A percentile compares a stretch with the other conserved stretches of the same genome.
Evolutionary conservation across 202 grass and related monocot species (phyloP).

Genomic region (Eragrostis tef): DNA sequence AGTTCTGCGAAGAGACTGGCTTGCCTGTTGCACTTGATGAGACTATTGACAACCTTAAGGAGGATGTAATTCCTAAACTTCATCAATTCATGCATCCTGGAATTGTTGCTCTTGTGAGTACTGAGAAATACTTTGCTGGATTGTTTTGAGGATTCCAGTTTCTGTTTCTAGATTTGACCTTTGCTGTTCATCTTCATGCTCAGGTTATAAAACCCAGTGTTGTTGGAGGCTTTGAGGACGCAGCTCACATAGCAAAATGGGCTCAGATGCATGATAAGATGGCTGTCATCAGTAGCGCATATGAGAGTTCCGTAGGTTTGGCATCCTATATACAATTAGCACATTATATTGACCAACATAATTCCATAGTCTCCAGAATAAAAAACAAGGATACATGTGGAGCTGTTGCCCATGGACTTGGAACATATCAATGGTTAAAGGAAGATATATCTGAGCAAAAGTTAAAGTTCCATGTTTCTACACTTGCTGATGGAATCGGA

Average conservation of each 20-base stretch:
- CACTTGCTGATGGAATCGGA: conserved; percentile 57
- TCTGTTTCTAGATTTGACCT: conserved; percentile 49
- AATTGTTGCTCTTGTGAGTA: conserved; percentile 92
- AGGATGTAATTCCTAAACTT: conserved; percentile 63
- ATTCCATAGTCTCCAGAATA: conserved; percentile 60
- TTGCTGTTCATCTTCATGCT: conserved; percentile 40
- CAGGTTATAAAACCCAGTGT: conserved; percentile 97
- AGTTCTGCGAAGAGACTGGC: conserved; percentile 77
- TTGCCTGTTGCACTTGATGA: conserved; percentile 92
- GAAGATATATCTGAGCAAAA: conserved; percentile 82
- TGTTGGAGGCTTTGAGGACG: conserved; percentile 87
- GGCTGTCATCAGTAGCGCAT: conserved; percentile 84
- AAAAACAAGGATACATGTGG: conserved; percentile 57
- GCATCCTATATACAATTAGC: conserved; percentile 81
- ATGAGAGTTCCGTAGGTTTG: conserved; percentile 90
- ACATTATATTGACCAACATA: conserved; percentile 71
- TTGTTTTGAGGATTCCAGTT: conserved; percentile 43
- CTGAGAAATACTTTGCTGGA: conserved; percentile 26
- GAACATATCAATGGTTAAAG: conserved; percentile 93
- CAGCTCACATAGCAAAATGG: conserved; percentile 86
- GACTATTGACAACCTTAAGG: conserved; percentile 84
- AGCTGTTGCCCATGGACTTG: conserved; percentile 72
- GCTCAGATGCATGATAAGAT: conserved; percentile 86
- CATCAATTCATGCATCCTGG: conserved; percentile 84
- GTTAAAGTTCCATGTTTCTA: conserved; percentile 52